Evolutionary conservation across 352 stramenopile genomes (phyloP).

Genomic region (Globisporangium splendens): DNA sequence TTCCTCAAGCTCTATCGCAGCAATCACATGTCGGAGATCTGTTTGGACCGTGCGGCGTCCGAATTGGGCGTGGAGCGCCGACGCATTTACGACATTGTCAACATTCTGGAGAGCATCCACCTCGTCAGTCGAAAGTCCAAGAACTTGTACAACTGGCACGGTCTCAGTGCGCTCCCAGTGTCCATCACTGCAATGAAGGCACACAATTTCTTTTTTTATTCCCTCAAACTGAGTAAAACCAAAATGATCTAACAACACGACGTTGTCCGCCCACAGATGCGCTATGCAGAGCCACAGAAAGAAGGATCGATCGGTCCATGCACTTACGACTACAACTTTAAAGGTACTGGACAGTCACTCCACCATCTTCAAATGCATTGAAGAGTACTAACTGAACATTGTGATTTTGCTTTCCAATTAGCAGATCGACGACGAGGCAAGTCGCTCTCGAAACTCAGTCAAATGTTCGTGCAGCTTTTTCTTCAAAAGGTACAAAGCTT

Average conservation of each 20-base stretch:
- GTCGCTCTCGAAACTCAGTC: slow-evolving; percentile 90
- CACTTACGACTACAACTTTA: slow-evolving; percentile 52
- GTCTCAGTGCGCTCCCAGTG: slow-evolving; percentile 53
- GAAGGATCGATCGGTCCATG: slow-evolving; percentile 15
- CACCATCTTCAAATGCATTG: background rate
- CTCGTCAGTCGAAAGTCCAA: slow-evolving; percentile 95
- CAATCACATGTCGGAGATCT: slow-evolving; percentile 71
- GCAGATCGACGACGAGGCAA: slow-evolving; percentile 68
- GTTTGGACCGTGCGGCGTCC: slow-evolving; percentile 57
- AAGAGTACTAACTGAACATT: too few relatives aligned
- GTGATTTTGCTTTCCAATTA: background rate
- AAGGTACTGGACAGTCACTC: slow-evolving; percentile 31
- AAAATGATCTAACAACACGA: background rate
- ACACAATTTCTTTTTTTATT: too few relatives aligned
- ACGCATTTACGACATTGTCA: slow-evolving; percentile 98
- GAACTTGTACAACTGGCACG: slow-evolving; percentile 95
- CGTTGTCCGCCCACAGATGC: slow-evolving; percentile 18
- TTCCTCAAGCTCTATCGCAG: slow-evolving; percentile 76
- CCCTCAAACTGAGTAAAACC: too few relatives aligned
- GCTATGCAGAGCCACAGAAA: slow-evolving; percentile 41
- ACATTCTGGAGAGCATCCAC: slow-evolving; percentile 95
- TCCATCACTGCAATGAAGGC: slow-evolving; percentile 79
- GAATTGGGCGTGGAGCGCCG: slow-evolving; percentile 89
- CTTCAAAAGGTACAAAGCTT: slow-evolving; percentile 63
- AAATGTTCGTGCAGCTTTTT: slow-evolving; percentile 96